Base-by-base conservation (phyloP, 169 alveolate genomes). In the Fabrea salina region DNA sequence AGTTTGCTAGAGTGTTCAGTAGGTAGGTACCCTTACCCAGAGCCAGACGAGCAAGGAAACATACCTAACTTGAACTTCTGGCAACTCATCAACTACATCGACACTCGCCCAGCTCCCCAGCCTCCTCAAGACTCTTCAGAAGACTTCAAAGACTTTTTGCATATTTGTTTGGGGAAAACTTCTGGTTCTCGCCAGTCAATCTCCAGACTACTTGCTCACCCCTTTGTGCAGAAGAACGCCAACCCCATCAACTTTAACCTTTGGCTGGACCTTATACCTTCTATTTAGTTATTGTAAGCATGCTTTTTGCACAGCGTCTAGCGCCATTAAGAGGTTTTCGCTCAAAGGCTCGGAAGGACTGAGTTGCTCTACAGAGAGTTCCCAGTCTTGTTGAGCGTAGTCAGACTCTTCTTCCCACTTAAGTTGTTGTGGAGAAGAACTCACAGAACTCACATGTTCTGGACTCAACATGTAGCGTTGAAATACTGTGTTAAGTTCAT, bases 1-100 rank as follows among this genome's bases (percentile, higher is more conserved):
- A 84, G 84, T 5, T 77, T 92, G 3, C 70, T 88, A 59, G 96
- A 92, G 86, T 92, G 95, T 71, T 90, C 94, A 30, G 50, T 87
- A 16, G 96, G 96, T 4, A 67, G 59, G 33, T 92, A 72, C 64
- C 96, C 96, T 37, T 92, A 82, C 58, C 79, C 70, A 11, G 78
- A 61, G 41, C 54, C 41, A 7, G 74, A 33, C 30, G 8, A 7
- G 8, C 6, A n/a, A 11, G 66, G 66, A 33, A 8, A 54, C 8
- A 11, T 8, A 11, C 66, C 66, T n/a, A 11, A 11, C 6, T 8
- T 61, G 6, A 61, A 32, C 8, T 80, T 71, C 68, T 80, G 86
- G 82, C 79, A 72, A 32, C 44, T 80, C n/a, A 44, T 71, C 7
- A 78, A 80, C 40, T 80, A 71, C 44, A 44, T 80, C 2, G 43